Conservation (phyloP, 73 alveolate species). For the Paramecium tetraurelia region DNA sequence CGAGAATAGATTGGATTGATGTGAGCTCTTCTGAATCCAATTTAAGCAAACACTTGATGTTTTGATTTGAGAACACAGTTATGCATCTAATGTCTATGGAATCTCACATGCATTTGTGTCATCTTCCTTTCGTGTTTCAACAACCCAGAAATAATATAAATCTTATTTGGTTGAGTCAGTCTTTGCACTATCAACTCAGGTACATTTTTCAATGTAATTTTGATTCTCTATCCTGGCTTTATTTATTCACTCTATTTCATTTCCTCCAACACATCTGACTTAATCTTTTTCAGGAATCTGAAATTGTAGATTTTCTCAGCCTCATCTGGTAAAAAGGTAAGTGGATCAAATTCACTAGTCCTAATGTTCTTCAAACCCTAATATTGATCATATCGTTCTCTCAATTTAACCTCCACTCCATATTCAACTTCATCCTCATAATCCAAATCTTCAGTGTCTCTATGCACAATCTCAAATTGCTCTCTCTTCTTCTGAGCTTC, state of each 20-base stretch:
- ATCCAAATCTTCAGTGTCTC: slow-evolving; percentile 82
- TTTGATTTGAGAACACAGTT: slow-evolving; percentile 75
- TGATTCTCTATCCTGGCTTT: slow-evolving; percentile 26
- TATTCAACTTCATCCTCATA: slow-evolving; percentile 62
- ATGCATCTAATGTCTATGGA: slow-evolving; percentile 77
- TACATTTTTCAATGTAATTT: slow-evolving; percentile 64
- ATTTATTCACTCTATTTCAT: slow-evolving; percentile 19
- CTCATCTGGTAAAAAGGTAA: slow-evolving; percentile 95
- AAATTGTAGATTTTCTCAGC: slow-evolving; percentile 83
- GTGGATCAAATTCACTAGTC: slow-evolving; percentile 98
- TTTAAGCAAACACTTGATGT: slow-evolving; percentile 77
- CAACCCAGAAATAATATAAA: slow-evolving; percentile 87
- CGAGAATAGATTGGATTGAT: slow-evolving; percentile 88
- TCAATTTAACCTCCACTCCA: slow-evolving; percentile 30
- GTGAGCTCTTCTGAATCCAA: slow-evolving; percentile 95
- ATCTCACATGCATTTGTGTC: slow-evolving; percentile 88
- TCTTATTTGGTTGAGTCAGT: slow-evolving; percentile 47
- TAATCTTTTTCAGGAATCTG: slow-evolving; percentile 65
- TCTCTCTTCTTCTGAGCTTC: slow-evolving; percentile 79
- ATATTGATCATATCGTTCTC: slow-evolving; percentile 77
- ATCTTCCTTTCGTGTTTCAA: slow-evolving; percentile 96
- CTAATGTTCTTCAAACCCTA: slow-evolving; percentile 95
- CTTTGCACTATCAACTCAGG: slow-evolving; percentile 61
- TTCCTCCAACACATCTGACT: slow-evolving; percentile 68
- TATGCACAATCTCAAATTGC: slow-evolving; percentile 71